Conservation (phyloP, 495 filamentous ascomycete genomes). For the Aspergillus steynii region DNA sequence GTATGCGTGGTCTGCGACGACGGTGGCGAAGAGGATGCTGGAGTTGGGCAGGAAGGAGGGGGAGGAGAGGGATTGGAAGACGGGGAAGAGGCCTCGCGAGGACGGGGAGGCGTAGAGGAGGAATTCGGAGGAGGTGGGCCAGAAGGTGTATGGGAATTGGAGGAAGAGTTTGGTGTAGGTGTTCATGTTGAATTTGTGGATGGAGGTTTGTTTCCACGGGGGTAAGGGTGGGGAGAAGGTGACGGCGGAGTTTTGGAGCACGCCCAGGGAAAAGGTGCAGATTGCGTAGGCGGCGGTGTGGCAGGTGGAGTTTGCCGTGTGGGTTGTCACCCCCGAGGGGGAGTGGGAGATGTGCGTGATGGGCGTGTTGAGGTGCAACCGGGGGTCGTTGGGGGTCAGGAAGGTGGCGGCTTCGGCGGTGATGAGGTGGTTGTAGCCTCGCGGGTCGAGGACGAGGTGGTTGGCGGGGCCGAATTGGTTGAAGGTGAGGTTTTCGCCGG, state of each 20-base stretch:
- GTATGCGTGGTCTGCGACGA: constrained; percentile 60
- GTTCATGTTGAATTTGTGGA: constrained; percentile 67
- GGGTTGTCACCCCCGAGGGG: constrained; percentile 54
- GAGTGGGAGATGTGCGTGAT: constrained; percentile 59
- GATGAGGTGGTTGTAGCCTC: constrained; percentile 67
- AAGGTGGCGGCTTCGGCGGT: constrained; percentile 63
- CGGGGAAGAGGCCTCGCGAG: constrained; percentile 65
- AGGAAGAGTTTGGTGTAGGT: constrained; percentile 80
- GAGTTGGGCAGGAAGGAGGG: constrained; percentile 61
- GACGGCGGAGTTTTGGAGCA: constrained; percentile 63
- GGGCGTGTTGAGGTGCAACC: constrained; percentile 58
- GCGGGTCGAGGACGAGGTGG: constrained; percentile 66
- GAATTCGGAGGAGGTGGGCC: constrained; percentile 64
- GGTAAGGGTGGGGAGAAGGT: constrained; percentile 61
- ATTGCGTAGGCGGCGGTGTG: constrained; percentile 58
- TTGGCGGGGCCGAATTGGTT: constrained; percentile 58
- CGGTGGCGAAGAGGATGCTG: constrained; percentile 68
- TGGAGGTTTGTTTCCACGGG: constrained; percentile 63
- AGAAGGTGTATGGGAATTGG: constrained; percentile 69
- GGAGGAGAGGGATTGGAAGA: constrained; percentile 64
- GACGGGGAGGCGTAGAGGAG: constrained; percentile 67
- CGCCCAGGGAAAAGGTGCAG: constrained; percentile 63
- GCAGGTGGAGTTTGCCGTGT: constrained; percentile 55
- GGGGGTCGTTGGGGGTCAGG: constrained; percentile 46
- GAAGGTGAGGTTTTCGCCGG: constrained; percentile 48